Percentiles rank a stretch among this genome's conserved stretches.
Conservation (phyloP, 2,329 filamentous ascomycete species). For the Rhynchosporium agropyri region DNA sequence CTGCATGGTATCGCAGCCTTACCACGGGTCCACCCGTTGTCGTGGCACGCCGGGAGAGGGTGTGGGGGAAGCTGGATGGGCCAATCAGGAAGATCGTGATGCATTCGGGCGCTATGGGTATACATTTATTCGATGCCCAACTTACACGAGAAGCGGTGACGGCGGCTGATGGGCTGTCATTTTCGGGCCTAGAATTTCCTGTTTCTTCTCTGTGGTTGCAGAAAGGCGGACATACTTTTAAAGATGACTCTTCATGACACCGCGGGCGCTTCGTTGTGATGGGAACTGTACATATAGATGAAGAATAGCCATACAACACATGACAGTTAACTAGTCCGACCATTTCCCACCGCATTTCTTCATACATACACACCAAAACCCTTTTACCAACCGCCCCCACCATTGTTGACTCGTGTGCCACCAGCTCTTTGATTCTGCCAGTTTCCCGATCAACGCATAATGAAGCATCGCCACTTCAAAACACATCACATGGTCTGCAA, state of each 20-base stretch:
- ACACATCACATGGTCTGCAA: constrained; percentile 17
- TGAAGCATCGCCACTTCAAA: constrained; percentile 18
- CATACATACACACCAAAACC: neutral
- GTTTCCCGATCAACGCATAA: constrained; percentile 11
- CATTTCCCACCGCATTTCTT: constrained; percentile 3
- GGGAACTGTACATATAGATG: constrained; percentile 24
- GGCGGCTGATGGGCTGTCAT: constrained; percentile 3
- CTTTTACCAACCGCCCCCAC: neutral
- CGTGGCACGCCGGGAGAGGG: constrained; percentile 30
- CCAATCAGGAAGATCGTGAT: constrained; percentile 25
- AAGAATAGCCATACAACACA: constrained; percentile 21
- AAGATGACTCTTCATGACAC: constrained; percentile 26
- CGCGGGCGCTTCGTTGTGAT: constrained; percentile 18
- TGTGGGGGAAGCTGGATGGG: constrained; percentile 15
- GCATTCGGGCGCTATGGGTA: constrained; percentile 26
- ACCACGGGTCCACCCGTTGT: constrained; percentile 24
- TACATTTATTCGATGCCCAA: constrained; percentile 22
- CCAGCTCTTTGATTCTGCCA: neutral
- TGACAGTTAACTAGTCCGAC: constrained; percentile 22
- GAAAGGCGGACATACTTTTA: constrained; percentile 2
- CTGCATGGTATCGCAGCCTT: constrained; percentile 21
- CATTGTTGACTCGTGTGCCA: constrained; percentile 6
- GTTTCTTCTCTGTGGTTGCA: constrained; percentile 1
- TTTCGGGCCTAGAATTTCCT: constrained; percentile 16
- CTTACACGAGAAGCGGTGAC: constrained; percentile 25